A percentile compares a stretch with the other conserved stretches of the same genome.
These are phyloP conservation scores for Penicillium sp. DNA, from an alignment of 2,329 filamentous ascomycete genomes.

Conservation along the genomic window DNA sequence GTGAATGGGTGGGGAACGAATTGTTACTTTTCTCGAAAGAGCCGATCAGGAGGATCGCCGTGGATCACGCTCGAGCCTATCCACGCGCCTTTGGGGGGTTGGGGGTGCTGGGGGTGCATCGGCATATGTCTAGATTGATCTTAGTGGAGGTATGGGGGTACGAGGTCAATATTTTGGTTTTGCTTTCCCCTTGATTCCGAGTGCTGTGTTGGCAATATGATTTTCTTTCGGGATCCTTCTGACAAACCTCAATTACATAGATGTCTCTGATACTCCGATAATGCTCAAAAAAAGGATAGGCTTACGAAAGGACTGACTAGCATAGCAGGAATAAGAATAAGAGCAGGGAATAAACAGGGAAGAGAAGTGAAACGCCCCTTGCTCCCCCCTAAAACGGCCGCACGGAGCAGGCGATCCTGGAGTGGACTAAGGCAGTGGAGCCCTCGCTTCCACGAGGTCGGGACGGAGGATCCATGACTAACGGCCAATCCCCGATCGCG, in stretches of 20 bases:
- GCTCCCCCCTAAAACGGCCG: constrained; percentile 1
- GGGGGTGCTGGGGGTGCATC: background rate
- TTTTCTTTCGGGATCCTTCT: background rate
- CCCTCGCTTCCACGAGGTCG: constrained; percentile 29
- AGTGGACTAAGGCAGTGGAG: constrained; percentile 9
- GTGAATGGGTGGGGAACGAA: background rate
- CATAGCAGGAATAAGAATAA: background rate
- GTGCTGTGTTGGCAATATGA: background rate
- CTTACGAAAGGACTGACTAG: background rate
- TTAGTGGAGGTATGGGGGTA: background rate
- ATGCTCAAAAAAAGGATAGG: background rate
- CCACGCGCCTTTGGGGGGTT: background rate
- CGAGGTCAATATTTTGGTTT: background rate
- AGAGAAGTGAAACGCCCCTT: background rate
- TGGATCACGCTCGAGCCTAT: constrained; percentile 14
- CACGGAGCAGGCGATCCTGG: constrained; percentile 24
- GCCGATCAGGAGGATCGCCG: constrained; percentile 16
- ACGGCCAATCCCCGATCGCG: constrained; percentile 19
- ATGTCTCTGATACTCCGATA: too few species aligned
- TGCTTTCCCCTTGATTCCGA: background rate
- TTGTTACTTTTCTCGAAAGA: constrained; percentile 1
- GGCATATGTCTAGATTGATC: background rate
- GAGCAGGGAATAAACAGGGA: background rate
- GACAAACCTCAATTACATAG: background rate
- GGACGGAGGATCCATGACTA: constrained; percentile 10